Evolutionary conservation across 192 early-diverging fungal species (phyloP).

Genomic region (Coemansia sp.): DNA sequence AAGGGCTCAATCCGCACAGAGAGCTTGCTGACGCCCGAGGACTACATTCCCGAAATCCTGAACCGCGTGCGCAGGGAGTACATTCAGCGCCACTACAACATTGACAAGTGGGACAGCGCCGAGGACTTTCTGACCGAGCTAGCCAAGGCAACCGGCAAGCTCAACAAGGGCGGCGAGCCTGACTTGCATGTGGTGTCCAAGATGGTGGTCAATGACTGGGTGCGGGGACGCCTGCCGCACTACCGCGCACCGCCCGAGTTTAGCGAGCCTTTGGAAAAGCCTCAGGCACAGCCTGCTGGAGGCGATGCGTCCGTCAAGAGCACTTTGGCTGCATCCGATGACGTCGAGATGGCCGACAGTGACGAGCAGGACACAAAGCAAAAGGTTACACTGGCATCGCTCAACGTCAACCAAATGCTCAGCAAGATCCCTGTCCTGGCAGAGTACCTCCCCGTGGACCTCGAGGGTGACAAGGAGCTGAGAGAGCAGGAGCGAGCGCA

Average conservation of each 20-base stretch:
- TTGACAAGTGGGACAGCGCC: conserved; percentile 79
- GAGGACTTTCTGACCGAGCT: conserved; percentile 91
- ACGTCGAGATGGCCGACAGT: conserved; percentile 24
- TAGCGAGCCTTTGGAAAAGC: conserved; percentile 22
- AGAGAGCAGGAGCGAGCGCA: conserved; percentile 57
- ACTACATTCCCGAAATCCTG: conserved; percentile 83
- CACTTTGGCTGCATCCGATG: conserved; percentile 11
- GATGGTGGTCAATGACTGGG: conserved; percentile 99
- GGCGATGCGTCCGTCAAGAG: conserved; percentile 5
- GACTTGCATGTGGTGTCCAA: conserved; percentile 86
- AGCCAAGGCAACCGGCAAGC: conserved; percentile 80
- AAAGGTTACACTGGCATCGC: conserved; percentile 21
- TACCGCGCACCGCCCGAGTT: conserved; percentile 77
- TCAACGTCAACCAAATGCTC: conserved; percentile 82
- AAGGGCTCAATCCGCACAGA: conserved; percentile 95
- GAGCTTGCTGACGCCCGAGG: conserved; percentile 84
- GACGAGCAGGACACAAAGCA: conserved; percentile 8
- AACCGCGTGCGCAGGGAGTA: conserved; percentile 85
- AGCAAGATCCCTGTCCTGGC: conserved; percentile 86
- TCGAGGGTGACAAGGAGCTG: conserved; percentile 61
- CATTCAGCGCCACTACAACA: conserved; percentile 85
- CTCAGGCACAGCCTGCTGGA: not conserved
- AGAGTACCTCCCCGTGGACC: conserved; percentile 81
- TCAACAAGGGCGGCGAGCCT: conserved; percentile 97
- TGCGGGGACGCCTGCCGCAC: conserved; percentile 95